Conservation (phyloP, 2,329 filamentous ascomycete genomes). For the Tolypocladium capitatum region DNA sequence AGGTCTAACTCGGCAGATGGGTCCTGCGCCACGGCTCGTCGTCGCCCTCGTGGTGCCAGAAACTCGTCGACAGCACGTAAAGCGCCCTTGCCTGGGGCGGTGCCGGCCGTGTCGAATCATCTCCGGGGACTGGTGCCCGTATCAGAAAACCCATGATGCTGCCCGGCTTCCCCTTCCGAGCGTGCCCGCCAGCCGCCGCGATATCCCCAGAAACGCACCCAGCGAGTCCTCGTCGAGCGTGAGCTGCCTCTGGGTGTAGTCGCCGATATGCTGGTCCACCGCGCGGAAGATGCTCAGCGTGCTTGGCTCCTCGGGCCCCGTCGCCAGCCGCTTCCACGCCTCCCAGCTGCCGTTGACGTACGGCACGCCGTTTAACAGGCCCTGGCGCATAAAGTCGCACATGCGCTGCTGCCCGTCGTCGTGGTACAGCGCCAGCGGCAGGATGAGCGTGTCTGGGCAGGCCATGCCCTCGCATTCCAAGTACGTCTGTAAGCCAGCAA, state of each 20-base stretch:
- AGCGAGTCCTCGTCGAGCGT: constrained; percentile 20
- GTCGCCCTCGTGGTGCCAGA: constrained; percentile 21
- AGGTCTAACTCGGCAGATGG: constrained; percentile 23
- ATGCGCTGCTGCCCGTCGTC: constrained; percentile 19
- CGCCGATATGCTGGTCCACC: constrained; percentile 18
- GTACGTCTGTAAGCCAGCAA: constrained; percentile 17
- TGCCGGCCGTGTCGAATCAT: constrained; percentile 5
- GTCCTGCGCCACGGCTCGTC: constrained; percentile 12
- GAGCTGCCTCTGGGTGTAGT: constrained; percentile 16
- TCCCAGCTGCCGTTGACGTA: constrained; percentile 23
- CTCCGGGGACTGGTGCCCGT: constrained; percentile 12
- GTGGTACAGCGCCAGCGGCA: constrained; percentile 19
- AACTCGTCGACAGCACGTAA: constrained; percentile 20
- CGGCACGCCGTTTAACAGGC: constrained; percentile 20
- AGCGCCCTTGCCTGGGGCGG: constrained; percentile 17
- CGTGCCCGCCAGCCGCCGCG: constrained; percentile 17
- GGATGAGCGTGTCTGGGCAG: constrained; percentile 19
- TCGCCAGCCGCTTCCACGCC: constrained; percentile 18
- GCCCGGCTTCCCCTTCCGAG: constrained; percentile 16
- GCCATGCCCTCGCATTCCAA: constrained; percentile 26
- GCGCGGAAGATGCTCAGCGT: constrained; percentile 23
- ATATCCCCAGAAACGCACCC: constrained; percentile 17
- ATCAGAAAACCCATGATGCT: constrained; percentile 19
- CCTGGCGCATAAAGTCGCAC: constrained; percentile 21
- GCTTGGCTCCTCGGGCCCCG: constrained; percentile 15